Base-by-base conservation (phyloP, 345 rosid species). In the Brassica juncea region DNA sequence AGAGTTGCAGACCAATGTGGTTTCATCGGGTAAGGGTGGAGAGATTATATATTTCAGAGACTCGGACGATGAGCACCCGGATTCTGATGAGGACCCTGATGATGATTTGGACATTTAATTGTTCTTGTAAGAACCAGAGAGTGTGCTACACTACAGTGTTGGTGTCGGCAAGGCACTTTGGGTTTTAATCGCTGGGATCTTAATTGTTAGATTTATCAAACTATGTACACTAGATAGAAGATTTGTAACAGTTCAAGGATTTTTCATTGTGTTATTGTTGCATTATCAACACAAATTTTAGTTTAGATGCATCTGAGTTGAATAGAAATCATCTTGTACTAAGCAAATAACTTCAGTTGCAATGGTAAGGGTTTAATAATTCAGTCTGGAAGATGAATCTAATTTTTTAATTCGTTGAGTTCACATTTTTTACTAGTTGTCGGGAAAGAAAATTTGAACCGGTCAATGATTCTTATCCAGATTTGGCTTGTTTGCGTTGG, bases 11-110 rank as follows among this genome's bases (percentile, higher is more conserved):
- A 86, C 73, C 2, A 74, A 73, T 28, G 85, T 5, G 16, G 57
- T 49, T 49, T 49, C 57, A n/a, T 49, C 57, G 2, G 57, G 57
- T n/a, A 84, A 72, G 28, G 91, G 92, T 57, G 83, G 83, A 3
- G 92, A 95, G 85, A 93, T 90, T 67, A 89, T 91, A 82, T 95
- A 93, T 86, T 90, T 84, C 68, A 88, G 97, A 66, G 98, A 95
- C 82, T 95, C 99, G 4, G 98, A 95, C 72, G 99, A 93, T 49
- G 57, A 49, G 19, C 57, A 49, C n/a, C 57, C 57, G 1, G 57
- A 49, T 49, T 49, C 57, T 49, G 57, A 49, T 49, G 57, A 49
- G 57, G 57, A 49, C 57, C 57, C 57, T 49, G 57, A 49, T 49
- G 57, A 93, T 87, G 98, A 95, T 87, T 71, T 93, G 80, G 99